phyloP scores from a whole-genome alignment of 1,284 basidiomycete genomes.

The Pseudozyma thailandica region DNA sequence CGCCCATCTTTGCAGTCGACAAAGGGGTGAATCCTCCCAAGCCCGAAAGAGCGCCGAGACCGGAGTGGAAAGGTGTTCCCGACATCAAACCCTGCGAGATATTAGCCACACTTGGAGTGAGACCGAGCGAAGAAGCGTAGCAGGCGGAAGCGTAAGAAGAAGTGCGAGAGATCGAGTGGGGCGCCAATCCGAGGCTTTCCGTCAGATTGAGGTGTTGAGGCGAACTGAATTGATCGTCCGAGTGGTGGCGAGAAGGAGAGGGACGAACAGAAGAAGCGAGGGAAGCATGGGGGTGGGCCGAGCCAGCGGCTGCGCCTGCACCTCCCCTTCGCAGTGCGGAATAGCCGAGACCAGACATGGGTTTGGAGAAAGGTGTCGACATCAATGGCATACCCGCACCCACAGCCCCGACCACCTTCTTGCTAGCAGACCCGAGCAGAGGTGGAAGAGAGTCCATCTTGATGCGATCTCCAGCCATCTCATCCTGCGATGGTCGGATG shows the following conservation, averaged over 20 bases:
- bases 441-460: slow-evolving; percentile 35
- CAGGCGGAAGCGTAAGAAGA: slow-evolving; percentile 30
- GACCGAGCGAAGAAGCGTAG: slow-evolving; percentile 49
- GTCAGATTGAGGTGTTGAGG: slow-evolving; percentile 64
- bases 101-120: slow-evolving; percentile 53
- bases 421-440: slow-evolving; percentile 31
- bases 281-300: slow-evolving; percentile 2
- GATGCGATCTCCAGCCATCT: slow-evolving; percentile 20
- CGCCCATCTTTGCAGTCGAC: slow-evolving; percentile 13
- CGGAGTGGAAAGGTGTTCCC: slow-evolving; percentile 35
- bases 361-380: slow-evolving; percentile 49
- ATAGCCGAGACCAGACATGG: slow-evolving; percentile 22
- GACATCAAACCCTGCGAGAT: slow-evolving; percentile 35
- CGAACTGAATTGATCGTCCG: slow-evolving; percentile 59
- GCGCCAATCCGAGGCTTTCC: slow-evolving; percentile 60
- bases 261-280: slow-evolving; percentile 25
- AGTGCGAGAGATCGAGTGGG: slow-evolving; percentile 56
- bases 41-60: slow-evolving; percentile 27
- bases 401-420: slow-evolving; percentile 6
- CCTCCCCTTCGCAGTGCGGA: slow-evolving; percentile 29
- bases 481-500: slow-evolving; percentile 29
- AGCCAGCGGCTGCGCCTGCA: slow-evolving; percentile 3
- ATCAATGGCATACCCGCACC: slow-evolving; percentile 20
- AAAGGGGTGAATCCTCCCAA: slow-evolving; percentile 43
- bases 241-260: slow-evolving; percentile 30